Conservation (phyloP, 2,329 filamentous ascomycete genomes). For the Aspergillus sergii region DNA sequence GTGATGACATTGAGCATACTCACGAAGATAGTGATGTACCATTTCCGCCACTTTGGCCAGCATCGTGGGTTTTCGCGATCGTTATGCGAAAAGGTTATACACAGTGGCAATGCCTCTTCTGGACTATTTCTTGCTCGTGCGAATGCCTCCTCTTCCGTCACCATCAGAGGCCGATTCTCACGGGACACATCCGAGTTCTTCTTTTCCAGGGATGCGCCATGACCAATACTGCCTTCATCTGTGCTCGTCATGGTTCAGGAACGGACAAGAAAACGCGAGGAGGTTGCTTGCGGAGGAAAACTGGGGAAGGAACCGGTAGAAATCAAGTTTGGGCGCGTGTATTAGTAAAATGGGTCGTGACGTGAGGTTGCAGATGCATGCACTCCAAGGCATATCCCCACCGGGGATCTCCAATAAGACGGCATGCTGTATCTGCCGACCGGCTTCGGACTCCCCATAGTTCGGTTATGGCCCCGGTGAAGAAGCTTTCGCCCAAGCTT, state of each 20-base stretch:
- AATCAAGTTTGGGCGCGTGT: not conserved
- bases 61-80: conserved; percentile 44
- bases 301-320: not conserved
- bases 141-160: conserved; percentile 29
- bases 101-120: conserved; percentile 26
- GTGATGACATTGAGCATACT: conserved; percentile 39
- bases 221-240: not conserved
- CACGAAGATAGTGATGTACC: conserved; percentile 46
- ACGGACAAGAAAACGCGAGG: not conserved
- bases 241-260: not conserved
- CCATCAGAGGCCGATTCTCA: conserved; percentile 16
- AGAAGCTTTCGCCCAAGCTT: conserved; percentile 2
- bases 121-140: conserved; percentile 26
- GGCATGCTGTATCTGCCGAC: not conserved
- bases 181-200: conserved; percentile 19
- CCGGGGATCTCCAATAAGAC: not conserved
- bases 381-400: not conserved
- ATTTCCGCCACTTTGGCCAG: conserved; percentile 42
- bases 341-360: not conserved
- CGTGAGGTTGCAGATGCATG: not conserved
- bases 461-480: not conserved
- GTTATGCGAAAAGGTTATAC: conserved; percentile 19
- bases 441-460: not conserved
- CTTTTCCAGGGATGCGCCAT: conserved; percentile 8
- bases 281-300: not conserved